Evolutionary conservation across 768 basidiomycete genomes (phyloP).

Genomic region (Candolleomyces efflorescens): DNA sequence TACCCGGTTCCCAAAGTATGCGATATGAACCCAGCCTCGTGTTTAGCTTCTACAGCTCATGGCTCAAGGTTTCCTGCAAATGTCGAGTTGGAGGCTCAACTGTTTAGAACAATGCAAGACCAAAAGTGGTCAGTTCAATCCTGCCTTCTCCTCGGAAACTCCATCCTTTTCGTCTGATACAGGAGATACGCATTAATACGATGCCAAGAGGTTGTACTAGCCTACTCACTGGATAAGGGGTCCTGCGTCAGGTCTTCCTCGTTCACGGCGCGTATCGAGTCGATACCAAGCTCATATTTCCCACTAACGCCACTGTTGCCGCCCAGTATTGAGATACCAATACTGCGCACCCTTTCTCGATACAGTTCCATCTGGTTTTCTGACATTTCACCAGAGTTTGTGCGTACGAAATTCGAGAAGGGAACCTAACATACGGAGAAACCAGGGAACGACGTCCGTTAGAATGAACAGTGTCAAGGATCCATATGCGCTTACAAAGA

Average conservation of each 20-base stretch:
- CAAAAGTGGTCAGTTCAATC: not conserved
- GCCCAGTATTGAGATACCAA: slow-evolving; percentile 86
- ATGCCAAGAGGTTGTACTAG: not conserved
- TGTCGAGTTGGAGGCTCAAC: not conserved
- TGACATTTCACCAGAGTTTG: slow-evolving; percentile 68
- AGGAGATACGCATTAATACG: too few relatives aligned
- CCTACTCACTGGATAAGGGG: slow-evolving; percentile 9
- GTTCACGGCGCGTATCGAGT: slow-evolving; percentile 78
- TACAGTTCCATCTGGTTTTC: slow-evolving; percentile 73
- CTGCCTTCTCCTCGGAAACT: too few relatives aligned
- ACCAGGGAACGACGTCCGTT: not conserved
- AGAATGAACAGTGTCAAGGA: not conserved
- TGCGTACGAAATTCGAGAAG: slow-evolving; percentile 68
- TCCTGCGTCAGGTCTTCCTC: slow-evolving; percentile 53
- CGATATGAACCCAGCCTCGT: too few relatives aligned
- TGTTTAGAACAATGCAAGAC: not conserved
- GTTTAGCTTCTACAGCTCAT: too few relatives aligned
- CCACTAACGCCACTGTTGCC: slow-evolving; percentile 76
- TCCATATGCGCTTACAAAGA: slow-evolving; percentile 52
- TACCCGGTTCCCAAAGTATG: slow-evolving; percentile 3
- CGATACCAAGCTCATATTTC: slow-evolving; percentile 77
- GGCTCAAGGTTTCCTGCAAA: too few relatives aligned
- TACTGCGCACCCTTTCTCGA: slow-evolving; percentile 66
- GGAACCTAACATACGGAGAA: slow-evolving; percentile 56
- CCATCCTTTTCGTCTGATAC: too few relatives aligned